Percentiles rank a stretch among this genome's conserved stretches.
Evolutionary conservation across 169 alveolate species (phyloP).

Genomic region (Eimeria tenella): DNA sequence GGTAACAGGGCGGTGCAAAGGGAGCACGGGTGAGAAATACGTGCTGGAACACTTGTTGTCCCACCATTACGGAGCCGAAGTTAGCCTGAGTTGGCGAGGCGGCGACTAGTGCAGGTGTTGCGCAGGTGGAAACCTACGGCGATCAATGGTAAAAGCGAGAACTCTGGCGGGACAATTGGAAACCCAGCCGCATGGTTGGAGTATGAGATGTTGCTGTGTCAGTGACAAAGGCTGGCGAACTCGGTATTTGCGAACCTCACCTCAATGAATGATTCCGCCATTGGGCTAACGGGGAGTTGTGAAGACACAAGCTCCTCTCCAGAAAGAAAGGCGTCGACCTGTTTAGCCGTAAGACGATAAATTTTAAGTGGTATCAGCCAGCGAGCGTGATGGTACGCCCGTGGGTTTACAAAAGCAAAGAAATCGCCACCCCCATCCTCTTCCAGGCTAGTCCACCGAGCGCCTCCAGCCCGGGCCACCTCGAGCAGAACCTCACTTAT

Average conservation of each 20-base stretch:
- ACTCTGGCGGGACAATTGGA: not conserved
- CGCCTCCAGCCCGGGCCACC: conserved; percentile 57
- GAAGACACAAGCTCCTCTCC: conserved; percentile 23
- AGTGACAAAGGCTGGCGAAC: not conserved
- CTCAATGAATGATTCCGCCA: conserved; percentile 45
- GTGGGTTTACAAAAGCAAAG: conserved; percentile 54
- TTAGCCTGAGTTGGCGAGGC: conserved; percentile 50
- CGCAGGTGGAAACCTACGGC: conserved; percentile 71
- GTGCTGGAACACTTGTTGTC: conserved; percentile 51
- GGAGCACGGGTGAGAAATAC: conserved; percentile 11
- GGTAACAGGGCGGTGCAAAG: conserved; percentile 19
- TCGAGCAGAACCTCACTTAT: not conserved
- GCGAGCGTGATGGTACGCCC: conserved; percentile 53
- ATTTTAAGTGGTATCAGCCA: conserved; percentile 52
- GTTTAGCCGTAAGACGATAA: conserved; percentile 55
- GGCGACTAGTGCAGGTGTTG: conserved; percentile 66
- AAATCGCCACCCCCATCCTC: conserved; percentile 43
- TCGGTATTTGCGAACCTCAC: not conserved
- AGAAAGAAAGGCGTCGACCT: conserved; percentile 43
- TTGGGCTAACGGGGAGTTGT: not conserved
- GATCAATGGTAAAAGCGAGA: not conserved
- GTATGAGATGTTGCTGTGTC: not conserved
- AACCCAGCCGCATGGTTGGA: not conserved
- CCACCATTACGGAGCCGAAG: conserved; percentile 77
- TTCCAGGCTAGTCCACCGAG: conserved; percentile 66